Evolutionary conservation across 1,284 basidiomycete genomes (phyloP), one percentile per base, ranked within the genome.

Genomic region (Marasmius oreades): DNA sequence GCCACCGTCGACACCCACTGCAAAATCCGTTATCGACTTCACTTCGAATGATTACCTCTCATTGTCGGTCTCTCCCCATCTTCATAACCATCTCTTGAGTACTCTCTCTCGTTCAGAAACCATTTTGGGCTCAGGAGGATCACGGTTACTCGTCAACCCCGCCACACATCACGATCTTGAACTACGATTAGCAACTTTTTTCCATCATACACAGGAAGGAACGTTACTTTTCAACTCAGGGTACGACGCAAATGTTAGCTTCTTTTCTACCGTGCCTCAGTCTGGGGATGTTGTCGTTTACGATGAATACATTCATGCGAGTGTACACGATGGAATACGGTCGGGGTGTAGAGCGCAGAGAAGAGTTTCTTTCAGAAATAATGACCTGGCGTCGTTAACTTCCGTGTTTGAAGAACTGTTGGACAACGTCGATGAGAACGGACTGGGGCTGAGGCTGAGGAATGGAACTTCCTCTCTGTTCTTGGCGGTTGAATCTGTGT

Each of bases 31-130:
- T n/a, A 73, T 81, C 59, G 93, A 96, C 69, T 94, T 95, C 70
- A 89, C 81, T 31, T 90, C 92, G 12, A 98, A 98, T 73, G 95
- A 98, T 75, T 98, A 98, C 72, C 87, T 98, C 57, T 95, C 93
- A 0, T 79, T 99, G 23, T 78, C 93, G 0, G 72, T 76, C 3
- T 90, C 86, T 0, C 61, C 76, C 0, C 61, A 65, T 16, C 78
- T 96, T 6, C 84, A 86, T 44, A 45, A 67, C 0, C 71, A 71
- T 11, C 87, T 92, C 63, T 76, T 94, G 45, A 26, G 64, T 2
- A 79, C 82, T 57, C 77, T 94, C 1, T 57, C 70, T 2, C 55
- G 59, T 0, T 72, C 82, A 0, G 80, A 84, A 0, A 73, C 84
- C 28, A 78, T 94, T 48, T 81, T 95, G n/a, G 95, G 95, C 22